Percentiles rank a stretch among this genome's conserved stretches.
phyloP scores from a whole-genome alignment of 1,284 basidiomycete genomes.

The Lignosus rhinocerotis region DNA sequence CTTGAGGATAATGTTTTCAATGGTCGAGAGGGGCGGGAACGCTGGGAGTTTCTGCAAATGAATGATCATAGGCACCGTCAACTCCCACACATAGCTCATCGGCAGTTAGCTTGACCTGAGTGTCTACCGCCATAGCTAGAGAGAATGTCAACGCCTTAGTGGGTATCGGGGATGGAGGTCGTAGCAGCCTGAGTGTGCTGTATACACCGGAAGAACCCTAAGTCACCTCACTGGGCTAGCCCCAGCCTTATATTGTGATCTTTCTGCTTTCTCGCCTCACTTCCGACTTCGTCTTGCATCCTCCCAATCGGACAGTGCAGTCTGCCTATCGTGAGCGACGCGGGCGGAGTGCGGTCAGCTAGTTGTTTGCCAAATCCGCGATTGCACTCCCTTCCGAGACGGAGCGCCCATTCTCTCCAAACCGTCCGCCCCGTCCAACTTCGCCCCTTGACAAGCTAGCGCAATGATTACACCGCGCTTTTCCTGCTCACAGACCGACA shows the following conservation, averaged over 20 bases:
- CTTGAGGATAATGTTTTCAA: slow-evolving; percentile 73
- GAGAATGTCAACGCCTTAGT: neutral
- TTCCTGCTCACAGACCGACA: slow-evolving; percentile 68
- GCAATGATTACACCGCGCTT: slow-evolving; percentile 81
- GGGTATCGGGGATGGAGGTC: neutral
- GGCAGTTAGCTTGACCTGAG: slow-evolving; percentile 42
- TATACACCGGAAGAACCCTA: neutral
- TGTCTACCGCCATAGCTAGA: slow-evolving; percentile 24
- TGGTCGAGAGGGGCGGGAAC: slow-evolving; percentile 63
- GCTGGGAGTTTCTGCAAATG: slow-evolving; percentile 58
- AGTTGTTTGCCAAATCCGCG: slow-evolving; percentile 8
- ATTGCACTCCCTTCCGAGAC: slow-evolving; percentile 13
- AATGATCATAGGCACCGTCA: slow-evolving; percentile 6
- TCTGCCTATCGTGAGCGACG: neutral
- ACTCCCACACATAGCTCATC: neutral
- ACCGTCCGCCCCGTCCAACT: slow-evolving; percentile 3
- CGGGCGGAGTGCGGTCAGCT: neutral
- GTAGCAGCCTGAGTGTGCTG: neutral
- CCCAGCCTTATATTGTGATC: neutral
- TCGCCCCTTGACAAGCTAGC: neutral
- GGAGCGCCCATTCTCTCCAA: slow-evolving; percentile 18
- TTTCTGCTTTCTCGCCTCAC: slow-evolving; percentile 4
- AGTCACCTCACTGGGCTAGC: slow-evolving; percentile 5
- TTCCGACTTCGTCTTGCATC: neutral
- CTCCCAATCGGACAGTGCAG: neutral